phyloP scores from a whole-genome alignment of 225 moss, liverwort and hornwort genomes.

The Polytrichum commune region DNA sequence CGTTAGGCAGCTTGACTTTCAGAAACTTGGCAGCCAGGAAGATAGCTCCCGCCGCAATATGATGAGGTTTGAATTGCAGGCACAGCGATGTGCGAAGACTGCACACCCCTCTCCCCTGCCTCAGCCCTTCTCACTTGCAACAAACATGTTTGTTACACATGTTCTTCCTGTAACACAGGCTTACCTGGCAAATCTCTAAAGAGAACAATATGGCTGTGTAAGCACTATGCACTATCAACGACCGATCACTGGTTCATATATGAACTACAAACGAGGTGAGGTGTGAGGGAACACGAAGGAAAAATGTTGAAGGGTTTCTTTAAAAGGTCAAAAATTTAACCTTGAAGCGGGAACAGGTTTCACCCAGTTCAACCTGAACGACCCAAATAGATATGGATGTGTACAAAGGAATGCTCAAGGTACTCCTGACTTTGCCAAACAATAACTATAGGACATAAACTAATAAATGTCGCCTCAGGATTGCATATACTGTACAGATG shows the following conservation, averaged over 20 bases:
- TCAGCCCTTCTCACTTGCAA: slow-evolving; percentile 51
- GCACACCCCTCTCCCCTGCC: slow-evolving; percentile 72
- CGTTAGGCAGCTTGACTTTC: slow-evolving; percentile 84
- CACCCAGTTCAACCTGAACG: too few species aligned
- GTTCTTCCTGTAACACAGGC: slow-evolving; percentile 39
- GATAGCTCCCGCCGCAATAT: slow-evolving; percentile 95
- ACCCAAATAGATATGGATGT: too few species aligned
- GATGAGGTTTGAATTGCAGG: slow-evolving; percentile 97
- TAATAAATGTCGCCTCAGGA: too few species aligned
- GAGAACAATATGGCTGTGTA: slow-evolving; percentile 50
- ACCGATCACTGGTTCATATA: neutral
- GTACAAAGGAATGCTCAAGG: too few species aligned
- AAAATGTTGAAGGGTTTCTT: too few species aligned
- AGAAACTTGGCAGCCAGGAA: slow-evolving; percentile 96
- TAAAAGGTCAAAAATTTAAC: too few species aligned
- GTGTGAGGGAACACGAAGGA: slow-evolving; percentile 21
- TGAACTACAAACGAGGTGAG: too few species aligned
- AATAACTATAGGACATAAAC: too few species aligned
- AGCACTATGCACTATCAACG: slow-evolving; percentile 42
- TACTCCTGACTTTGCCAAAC: too few species aligned
- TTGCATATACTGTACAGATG: too few species aligned
- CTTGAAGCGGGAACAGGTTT: too few species aligned
- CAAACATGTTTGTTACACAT: slow-evolving; percentile 42
- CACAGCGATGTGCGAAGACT: slow-evolving; percentile 96
- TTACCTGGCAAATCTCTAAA: slow-evolving; percentile 60